Base-by-base conservation (phyloP, 176 grass and related monocot genomes). In the Saccharum officinarum region DNA sequence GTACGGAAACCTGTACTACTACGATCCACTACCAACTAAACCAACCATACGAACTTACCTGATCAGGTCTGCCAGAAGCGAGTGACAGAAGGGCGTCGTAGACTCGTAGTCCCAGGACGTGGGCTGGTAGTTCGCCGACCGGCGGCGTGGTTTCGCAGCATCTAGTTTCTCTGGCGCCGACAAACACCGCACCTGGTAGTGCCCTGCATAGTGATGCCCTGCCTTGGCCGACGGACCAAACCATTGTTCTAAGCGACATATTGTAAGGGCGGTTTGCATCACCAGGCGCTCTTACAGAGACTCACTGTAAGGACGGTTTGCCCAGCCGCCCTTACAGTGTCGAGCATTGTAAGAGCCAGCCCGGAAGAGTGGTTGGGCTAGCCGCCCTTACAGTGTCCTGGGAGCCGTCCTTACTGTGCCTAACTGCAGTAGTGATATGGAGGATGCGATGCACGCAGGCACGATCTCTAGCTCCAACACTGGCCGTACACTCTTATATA, bases 81-180 rank as follows among this genome's bases (percentile, higher is more conserved):
- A 78, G 44, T 25, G 86, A 83, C 6, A 38, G 22, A 15, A 88
- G 80, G 0, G 79, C 41, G 17, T 78, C 59, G 6, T 83, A 88
- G 18, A 83, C 86, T 78, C 59, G 6, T 83, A 88, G 18, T 88
- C 86, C 86, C 71, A 88, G 0, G 80, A 83, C 3, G 36, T 88
- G 73, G 86, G 86, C 50, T 78, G 86, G 71, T 78, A 88, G 46
- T 88, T 88, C n/a, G 80, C 86, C 14, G 86, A 88, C 44, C 86
- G 80, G 16, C 86, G 66, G 7, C 6, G 34, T 11, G 62, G 55
- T n/a, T 70, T 18, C 67, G 20, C 9, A n/a, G 18, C 8, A 41
- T n/a, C 67, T 18, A 5, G 17, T 12, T 22, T 13, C 20, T 42
- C 68, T 6, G 68, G 20, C 68, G 68, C 20, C 38, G 38, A 71